phyloP scores from a whole-genome alignment of 805 yeast genomes.

The Candida saitoana region DNA sequence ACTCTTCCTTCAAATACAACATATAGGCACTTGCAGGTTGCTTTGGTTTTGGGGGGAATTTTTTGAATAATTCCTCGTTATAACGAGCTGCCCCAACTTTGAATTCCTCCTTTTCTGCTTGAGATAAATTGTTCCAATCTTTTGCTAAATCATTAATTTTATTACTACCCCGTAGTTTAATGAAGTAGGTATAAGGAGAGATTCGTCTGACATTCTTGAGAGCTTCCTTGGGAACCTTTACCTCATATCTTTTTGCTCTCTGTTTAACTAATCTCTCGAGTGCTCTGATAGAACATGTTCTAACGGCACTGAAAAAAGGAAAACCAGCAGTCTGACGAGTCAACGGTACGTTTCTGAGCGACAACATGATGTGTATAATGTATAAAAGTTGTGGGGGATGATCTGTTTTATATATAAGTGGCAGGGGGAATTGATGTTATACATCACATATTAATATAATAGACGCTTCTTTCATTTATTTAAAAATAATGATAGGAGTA shows the following conservation, averaged over 20 bases:
- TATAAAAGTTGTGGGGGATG: too few relatives aligned
- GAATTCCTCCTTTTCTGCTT: slow-evolving; percentile 25
- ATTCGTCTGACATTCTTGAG: slow-evolving; percentile 18
- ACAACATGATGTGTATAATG: neutral
- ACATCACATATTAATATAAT: too few relatives aligned
- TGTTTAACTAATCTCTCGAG: slow-evolving; percentile 3
- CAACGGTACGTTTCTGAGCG: neutral
- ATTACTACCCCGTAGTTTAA: slow-evolving; percentile 6
- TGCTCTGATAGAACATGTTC: slow-evolving; percentile 1
- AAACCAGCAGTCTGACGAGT: neutral
- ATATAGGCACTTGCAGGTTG: slow-evolving; percentile 29
- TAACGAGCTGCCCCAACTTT: slow-evolving; percentile 20
- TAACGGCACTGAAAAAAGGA: neutral
- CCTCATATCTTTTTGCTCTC: slow-evolving; percentile 12
- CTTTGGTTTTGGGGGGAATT: slow-evolving; percentile 29
- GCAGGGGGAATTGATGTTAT: too few relatives aligned
- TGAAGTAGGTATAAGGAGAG: slow-evolving; percentile 4
- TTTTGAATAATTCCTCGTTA: slow-evolving; percentile 20
- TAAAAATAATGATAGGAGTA: too few relatives aligned
- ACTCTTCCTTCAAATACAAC: slow-evolving; percentile 23
- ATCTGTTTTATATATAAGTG: too few relatives aligned
- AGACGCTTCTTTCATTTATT: too few relatives aligned
- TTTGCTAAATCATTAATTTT: slow-evolving; percentile 16
- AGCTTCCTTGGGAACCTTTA: slow-evolving; percentile 16
- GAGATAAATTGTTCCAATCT: slow-evolving; percentile 25